Base-by-base conservation (phyloP, 305 asterid genomes). In the Solanum hybrid region DNA sequence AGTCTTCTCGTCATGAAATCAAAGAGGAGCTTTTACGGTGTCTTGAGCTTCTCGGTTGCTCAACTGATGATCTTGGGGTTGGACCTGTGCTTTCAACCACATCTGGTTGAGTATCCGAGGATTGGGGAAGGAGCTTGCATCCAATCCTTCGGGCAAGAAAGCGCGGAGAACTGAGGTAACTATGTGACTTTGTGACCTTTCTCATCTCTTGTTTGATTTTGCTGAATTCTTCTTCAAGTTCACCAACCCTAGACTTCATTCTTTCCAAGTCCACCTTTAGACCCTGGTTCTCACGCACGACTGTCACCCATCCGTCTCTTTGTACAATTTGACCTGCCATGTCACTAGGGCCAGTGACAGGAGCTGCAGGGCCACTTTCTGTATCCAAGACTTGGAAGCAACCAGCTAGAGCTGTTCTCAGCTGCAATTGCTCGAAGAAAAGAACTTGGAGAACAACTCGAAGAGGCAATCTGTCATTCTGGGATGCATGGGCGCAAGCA, bases 401-500 rank as follows among this genome's bases (percentile, higher is more conserved):
- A 88, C 98, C 94, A 24, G 98, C 96, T 88, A 98, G 91, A 90
- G 99, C 96, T 40, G 96, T 93, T 91, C 95, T 92, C 92, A 98
- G 84, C 86, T 97, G 99, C 95, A 98, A 92, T 92, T 98, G 99
- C 93, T 97, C 99, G 77, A 98, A 95, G 92, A 97, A 98, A 88
- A 98, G 92, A 90, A 98, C 98, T 91, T 98, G 99, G 88, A 98
- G 93, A 88, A 96, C 89, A 84, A 97, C 91, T 91, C 99, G 94
- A 85, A 98, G 98, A 10, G 99, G 99, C 86, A 97, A 91, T 88
- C 98, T 92, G 87, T 95, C 94, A 16, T 96, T 98, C 90, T 98
- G 99, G 82, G 99, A 96, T 81, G 99, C 99, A 90, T 98, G 99
- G 38, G 99, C 96, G 82, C 99, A 98, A 22, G 99, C 99, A 92